phyloP scores from a whole-genome alignment of 2,329 filamentous ascomycete genomes.

The Ascochyta koolunga region DNA sequence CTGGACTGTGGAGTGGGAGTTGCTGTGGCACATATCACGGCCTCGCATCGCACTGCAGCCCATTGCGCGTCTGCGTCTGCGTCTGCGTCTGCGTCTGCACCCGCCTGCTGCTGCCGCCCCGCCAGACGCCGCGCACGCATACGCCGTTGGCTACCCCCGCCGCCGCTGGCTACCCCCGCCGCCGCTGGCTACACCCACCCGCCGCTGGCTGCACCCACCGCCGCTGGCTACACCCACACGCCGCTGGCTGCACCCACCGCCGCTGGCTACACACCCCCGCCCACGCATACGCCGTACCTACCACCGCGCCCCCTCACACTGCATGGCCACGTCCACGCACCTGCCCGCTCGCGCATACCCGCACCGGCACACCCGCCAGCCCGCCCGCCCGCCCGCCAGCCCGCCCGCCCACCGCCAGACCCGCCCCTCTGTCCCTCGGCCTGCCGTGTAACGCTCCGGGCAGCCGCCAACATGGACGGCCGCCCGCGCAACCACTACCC shows the following conservation, averaged over 20 bases:
- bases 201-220: no score
- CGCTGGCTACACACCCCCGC: background rate
- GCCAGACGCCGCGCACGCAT: background rate
- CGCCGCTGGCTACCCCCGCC: background rate
- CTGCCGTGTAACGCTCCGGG: slow-evolving; percentile 12
- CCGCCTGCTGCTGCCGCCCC: background rate
- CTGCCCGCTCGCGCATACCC: slow-evolving; percentile 19
- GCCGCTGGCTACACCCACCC: background rate
- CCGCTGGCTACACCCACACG: slow-evolving; percentile 23
- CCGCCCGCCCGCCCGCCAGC: slow-evolving; percentile 14
- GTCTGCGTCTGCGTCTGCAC: background rate
- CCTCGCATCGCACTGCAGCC: slow-evolving; percentile 16
- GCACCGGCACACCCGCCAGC: no score
- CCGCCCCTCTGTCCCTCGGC: background rate
- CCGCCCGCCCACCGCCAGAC: slow-evolving; percentile 23
- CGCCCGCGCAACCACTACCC: slow-evolving; percentile 41
- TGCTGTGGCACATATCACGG: slow-evolving; percentile 22
- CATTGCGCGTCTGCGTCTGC: slow-evolving; percentile 5
- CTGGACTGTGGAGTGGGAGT: no score
- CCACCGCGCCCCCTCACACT: slow-evolving; percentile 13
- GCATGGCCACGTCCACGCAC: slow-evolving; percentile 28
- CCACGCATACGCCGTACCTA: no score
- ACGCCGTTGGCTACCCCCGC: no score
- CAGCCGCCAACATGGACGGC: slow-evolving; percentile 39
- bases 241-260: background rate